These are phyloP conservation scores for Protea cynaroides DNA, from an alignment of 164 flowering plant genomes.

Conservation along the genomic window DNA sequence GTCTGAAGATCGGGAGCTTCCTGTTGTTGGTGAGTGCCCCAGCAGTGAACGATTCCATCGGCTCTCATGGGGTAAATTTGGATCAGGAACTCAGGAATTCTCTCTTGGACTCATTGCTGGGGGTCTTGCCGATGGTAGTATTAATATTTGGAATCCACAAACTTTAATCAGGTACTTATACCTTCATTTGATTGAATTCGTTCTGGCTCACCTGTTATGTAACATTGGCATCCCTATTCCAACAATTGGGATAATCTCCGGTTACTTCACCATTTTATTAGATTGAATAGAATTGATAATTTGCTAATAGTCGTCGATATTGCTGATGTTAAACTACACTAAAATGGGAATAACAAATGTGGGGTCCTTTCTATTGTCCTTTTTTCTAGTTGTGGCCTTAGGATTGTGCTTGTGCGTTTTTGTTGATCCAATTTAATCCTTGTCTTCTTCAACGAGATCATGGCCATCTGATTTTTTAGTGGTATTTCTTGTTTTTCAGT, in stretches of 20 bases:
- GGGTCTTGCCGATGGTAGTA: conserved; percentile 81
- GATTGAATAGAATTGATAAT: background rate
- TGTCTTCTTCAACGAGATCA: background rate
- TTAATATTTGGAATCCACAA: conserved; percentile 85
- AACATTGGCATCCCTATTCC: too few species aligned
- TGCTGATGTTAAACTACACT: background rate
- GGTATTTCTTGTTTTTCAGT: background rate
- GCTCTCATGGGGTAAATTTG: conserved; percentile 71
- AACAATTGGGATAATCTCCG: background rate
- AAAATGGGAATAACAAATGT: too few species aligned
- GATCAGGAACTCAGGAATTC: conserved; percentile 57
- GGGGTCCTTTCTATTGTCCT: too few species aligned
- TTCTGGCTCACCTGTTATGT: background rate
- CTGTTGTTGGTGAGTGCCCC: conserved; percentile 47
- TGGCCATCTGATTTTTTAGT: background rate
- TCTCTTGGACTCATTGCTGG: conserved; percentile 84
- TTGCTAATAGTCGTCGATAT: background rate
- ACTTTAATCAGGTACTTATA: conserved; percentile 53
- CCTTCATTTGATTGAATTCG: background rate
- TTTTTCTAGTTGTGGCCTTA: background rate
- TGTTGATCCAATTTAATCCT: background rate
- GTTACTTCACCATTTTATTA: background rate
- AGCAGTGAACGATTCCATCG: conserved; percentile 87
- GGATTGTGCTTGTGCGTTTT: background rate
- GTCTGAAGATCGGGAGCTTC: conserved; percentile 70